A percentile compares a stretch with the other conserved stretches of the same genome.
Evolutionary conservation across 345 rosid genomes (phyloP).

Genomic region (Arabis hirsuta): DNA sequence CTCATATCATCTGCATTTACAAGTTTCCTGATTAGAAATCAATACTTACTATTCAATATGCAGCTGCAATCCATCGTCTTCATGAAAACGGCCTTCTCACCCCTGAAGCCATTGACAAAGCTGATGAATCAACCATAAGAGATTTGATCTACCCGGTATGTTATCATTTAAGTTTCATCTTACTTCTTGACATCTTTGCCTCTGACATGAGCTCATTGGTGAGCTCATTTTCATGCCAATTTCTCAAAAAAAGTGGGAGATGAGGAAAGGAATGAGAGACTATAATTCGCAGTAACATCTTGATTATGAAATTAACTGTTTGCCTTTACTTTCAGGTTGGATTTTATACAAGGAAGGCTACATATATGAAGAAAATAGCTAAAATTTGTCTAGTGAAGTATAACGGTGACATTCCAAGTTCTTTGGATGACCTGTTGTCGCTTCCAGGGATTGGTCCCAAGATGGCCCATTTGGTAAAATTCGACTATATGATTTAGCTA

Average conservation of each 20-base stretch:
- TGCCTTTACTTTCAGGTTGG: constrained; percentile 66
- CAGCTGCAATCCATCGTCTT: constrained; percentile 95
- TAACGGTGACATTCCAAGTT: constrained; percentile 85
- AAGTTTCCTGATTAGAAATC: constrained; percentile 9
- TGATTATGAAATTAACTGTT: constrained; percentile 3
- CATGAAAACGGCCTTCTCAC: constrained; percentile 68
- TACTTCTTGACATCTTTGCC: constrained; percentile 13
- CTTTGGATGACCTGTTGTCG: constrained; percentile 76
- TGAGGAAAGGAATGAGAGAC: background rate
- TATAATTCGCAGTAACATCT: background rate
- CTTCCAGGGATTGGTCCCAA: constrained; percentile 98
- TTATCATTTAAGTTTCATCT: constrained; percentile 18
- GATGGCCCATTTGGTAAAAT: constrained; percentile 56
- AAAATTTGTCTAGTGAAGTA: constrained; percentile 71
- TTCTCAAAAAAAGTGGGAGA: background rate
- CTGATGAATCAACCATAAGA: constrained; percentile 77
- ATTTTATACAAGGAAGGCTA: constrained; percentile 86
- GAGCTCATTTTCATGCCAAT: background rate
- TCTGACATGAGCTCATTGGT: background rate
- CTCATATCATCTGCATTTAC: background rate
- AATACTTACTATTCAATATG: constrained; percentile 31
- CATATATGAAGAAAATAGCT: constrained; percentile 88
- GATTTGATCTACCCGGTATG: constrained; percentile 90
- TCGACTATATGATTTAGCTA: background rate
- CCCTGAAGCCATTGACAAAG: constrained; percentile 73